A percentile compares a stretch with the other conserved stretches of the same genome.
Evolutionary conservation across 2,329 filamentous ascomycete species (phyloP).

Genomic region (Coleophoma cylindrospora): DNA sequence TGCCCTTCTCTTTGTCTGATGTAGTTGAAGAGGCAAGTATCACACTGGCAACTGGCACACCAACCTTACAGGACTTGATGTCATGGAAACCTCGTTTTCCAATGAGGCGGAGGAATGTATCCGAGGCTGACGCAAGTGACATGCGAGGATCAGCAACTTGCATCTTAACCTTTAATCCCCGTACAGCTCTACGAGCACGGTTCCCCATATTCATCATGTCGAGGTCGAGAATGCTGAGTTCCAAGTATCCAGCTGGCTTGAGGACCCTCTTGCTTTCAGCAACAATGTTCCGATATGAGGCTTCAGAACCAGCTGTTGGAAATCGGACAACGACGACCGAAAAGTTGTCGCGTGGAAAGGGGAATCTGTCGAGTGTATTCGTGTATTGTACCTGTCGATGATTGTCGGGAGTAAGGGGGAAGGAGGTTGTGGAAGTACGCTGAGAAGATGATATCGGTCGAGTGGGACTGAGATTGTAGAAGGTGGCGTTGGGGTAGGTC

Average conservation of each 20-base stretch:
- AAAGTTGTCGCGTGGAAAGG: slow-evolving; percentile 73
- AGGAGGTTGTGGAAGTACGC: slow-evolving; percentile 32
- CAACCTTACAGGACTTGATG: slow-evolving; percentile 72
- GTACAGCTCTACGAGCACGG: slow-evolving; percentile 61
- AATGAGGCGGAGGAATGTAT: slow-evolving; percentile 60
- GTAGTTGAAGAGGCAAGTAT: slow-evolving; percentile 27
- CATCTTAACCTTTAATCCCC: slow-evolving; percentile 67
- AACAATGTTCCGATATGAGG: slow-evolving; percentile 65
- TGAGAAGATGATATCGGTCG: slow-evolving; percentile 42
- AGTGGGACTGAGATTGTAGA: slow-evolving; percentile 68
- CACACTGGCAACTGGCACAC: slow-evolving; percentile 65
- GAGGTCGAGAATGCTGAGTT: slow-evolving; percentile 71
- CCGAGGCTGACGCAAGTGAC: slow-evolving; percentile 54
- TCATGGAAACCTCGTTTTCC: slow-evolving; percentile 66
- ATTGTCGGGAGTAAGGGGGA: slow-evolving; percentile 58
- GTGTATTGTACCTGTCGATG: slow-evolving; percentile 69
- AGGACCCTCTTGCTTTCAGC: slow-evolving; percentile 73
- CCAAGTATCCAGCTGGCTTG: slow-evolving; percentile 73
- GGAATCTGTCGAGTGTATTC: slow-evolving; percentile 57
- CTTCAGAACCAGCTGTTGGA: slow-evolving; percentile 62
- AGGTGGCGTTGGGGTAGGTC: slow-evolving; percentile 68
- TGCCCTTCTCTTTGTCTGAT: slow-evolving; percentile 9
- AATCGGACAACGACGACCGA: slow-evolving; percentile 74
- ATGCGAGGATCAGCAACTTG: slow-evolving; percentile 54
- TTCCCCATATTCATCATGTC: slow-evolving; percentile 81